Conservation (phyloP, 768 basidiomycete genomes). For the Mycena epipterygia region DNA sequence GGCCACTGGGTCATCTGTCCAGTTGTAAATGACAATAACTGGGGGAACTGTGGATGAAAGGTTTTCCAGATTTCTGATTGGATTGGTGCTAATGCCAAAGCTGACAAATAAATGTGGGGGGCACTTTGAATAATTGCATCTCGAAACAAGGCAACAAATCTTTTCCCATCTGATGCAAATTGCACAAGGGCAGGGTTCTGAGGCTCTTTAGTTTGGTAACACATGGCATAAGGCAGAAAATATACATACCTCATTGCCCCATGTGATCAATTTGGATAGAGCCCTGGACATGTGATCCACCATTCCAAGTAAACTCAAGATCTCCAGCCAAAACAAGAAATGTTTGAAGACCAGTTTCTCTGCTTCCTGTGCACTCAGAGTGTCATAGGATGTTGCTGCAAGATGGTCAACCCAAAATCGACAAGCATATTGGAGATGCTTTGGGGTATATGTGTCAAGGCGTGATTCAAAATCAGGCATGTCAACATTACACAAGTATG, state of each 20-base stretch:
- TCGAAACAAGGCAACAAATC: neutral
- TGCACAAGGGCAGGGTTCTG: neutral
- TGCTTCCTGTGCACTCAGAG: neutral
- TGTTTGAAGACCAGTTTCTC: neutral
- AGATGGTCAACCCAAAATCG: conserved; percentile 13
- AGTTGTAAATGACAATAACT: neutral
- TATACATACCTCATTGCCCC: neutral
- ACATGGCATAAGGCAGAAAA: neutral
- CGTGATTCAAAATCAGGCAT: neutral
- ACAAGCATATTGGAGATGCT: neutral
- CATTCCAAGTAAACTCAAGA: neutral
- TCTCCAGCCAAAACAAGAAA: conserved; percentile 7
- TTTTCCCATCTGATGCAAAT: neutral
- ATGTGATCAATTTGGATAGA: neutral
- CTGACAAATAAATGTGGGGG: neutral
- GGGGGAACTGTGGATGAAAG: neutral
- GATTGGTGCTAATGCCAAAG: neutral
- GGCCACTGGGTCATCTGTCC: neutral
- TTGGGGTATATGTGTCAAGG: neutral
- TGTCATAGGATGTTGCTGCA: neutral
- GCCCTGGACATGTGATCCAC: neutral
- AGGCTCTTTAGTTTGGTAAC: neutral
- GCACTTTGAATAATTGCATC: conserved; percentile 7
- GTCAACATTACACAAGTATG: neutral
- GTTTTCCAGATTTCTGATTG: neutral